Conservation (phyloP, 371 early-diverging fungal genomes). For the Parasitella parasitica region DNA sequence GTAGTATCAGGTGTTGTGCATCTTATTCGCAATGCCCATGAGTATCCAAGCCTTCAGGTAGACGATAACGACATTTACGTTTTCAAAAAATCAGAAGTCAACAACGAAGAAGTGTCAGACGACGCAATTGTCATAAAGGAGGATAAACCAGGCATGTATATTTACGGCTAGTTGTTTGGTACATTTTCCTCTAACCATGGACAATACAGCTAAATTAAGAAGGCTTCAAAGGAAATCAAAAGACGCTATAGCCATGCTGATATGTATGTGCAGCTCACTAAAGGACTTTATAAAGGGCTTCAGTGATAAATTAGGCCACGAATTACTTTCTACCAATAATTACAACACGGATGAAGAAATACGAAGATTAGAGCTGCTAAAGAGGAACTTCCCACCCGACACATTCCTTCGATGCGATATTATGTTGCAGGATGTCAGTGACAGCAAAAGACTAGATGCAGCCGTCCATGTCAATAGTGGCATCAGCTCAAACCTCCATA, state of each 20-base stretch:
- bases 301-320: conserved; percentile 23
- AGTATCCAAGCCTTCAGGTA: neutral
- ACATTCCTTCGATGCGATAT: conserved; percentile 38
- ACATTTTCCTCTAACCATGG: too few species aligned
- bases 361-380: conserved; percentile 28
- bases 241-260: conserved; percentile 36
- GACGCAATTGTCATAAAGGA: conserved; percentile 12
- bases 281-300: conserved; percentile 30
- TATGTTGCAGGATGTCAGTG: conserved; percentile 40
- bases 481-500: conserved; percentile 16
- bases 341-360: conserved; percentile 36
- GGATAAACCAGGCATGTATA: conserved; percentile 20
- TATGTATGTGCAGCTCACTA: conserved; percentile 32
- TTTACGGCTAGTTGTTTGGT: neutral
- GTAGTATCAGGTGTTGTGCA: conserved; percentile 27
- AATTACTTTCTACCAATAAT: conserved; percentile 14
- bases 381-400: conserved; percentile 32
- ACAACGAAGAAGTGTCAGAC: neutral
- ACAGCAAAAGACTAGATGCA: conserved; percentile 33
- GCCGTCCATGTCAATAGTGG: conserved; percentile 23
- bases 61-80: conserved; percentile 24
- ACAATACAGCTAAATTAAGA: conserved; percentile 17
- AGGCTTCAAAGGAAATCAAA: conserved; percentile 22
- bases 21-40: conserved; percentile 19
- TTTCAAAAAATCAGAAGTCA: conserved; percentile 26